Conservation (phyloP, 1,284 basidiomycete species). For the Heliocybe sulcata region DNA sequence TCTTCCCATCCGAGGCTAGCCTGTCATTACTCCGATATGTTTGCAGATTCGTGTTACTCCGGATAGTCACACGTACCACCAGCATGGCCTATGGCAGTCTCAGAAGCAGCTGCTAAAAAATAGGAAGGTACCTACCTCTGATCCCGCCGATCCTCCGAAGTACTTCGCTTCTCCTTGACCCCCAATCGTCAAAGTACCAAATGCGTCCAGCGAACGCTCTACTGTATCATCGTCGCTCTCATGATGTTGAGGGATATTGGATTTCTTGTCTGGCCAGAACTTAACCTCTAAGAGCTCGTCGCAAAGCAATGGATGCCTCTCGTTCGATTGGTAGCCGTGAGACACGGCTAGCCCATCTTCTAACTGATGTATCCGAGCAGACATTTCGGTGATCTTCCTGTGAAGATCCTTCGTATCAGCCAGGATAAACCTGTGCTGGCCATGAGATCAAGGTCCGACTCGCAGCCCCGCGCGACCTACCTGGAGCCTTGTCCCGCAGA, state of each 20-base stretch:
- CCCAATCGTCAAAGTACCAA: neutral
- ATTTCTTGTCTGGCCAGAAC: conserved; percentile 38
- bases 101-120: neutral
- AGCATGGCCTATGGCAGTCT: neutral
- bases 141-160: neutral
- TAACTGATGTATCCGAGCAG: conserved; percentile 51
- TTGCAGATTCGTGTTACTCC: neutral
- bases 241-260: conserved; percentile 13
- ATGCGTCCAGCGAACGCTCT: conserved; percentile 10
- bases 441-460: conserved; percentile 2
- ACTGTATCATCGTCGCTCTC: conserved; percentile 12
- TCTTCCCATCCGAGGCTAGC: neutral
- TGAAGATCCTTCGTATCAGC: conserved; percentile 60
- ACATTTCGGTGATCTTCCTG: conserved; percentile 44
- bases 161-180: neutral
- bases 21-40: neutral
- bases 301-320: conserved; percentile 54
- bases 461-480: conserved; percentile 19
- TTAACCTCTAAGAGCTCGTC: conserved; percentile 38
- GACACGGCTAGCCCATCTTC: conserved; percentile 53
- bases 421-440: conserved; percentile 43
- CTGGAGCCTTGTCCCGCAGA: conserved; percentile 60
- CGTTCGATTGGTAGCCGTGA: conserved; percentile 41
- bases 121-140: neutral
- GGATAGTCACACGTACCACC: neutral